Conservation (phyloP, 2,329 filamentous ascomycete genomes). For the Colletotrichum tofieldiae region DNA sequence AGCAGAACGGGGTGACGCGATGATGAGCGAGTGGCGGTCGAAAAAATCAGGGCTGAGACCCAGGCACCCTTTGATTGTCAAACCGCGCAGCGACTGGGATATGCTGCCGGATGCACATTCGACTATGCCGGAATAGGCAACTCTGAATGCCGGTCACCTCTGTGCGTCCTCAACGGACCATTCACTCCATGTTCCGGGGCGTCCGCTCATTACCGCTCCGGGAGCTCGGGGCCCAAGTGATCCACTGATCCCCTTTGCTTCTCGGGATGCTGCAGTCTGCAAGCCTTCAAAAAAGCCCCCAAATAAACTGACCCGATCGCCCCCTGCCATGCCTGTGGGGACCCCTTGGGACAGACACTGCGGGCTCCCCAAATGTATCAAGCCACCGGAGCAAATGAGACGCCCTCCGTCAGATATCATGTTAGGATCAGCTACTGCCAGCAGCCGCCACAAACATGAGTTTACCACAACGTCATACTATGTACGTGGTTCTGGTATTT, state of each 20-base stretch:
- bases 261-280: conserved; percentile 26
- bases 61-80: conserved; percentile 14
- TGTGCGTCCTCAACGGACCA: conserved; percentile 1
- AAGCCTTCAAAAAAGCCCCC: not conserved
- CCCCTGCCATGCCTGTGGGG: not conserved
- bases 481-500: not conserved
- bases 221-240: conserved; percentile 15
- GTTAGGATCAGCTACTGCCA: not conserved
- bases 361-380: too few species aligned
- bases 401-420: conserved; percentile 23
- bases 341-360: not conserved
- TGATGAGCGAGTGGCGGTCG: conserved; percentile 37
- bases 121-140: conserved; percentile 22
- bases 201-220: conserved; percentile 16
- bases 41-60: conserved; percentile 15
- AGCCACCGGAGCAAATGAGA: not conserved
- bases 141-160: conserved; percentile 12
- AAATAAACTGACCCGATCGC: not conserved
- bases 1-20: conserved; percentile 26
- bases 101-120: conserved; percentile 9
- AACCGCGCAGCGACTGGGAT: conserved; percentile 11
- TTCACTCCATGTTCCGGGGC: conserved; percentile 16
- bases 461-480: conserved; percentile 32
- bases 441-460: not conserved
- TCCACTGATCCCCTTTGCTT: conserved; percentile 36